These are phyloP conservation scores for Ceratocystiopsis minuta DNA, from an alignment of 2,329 filamentous ascomycete species.

Conservation along the genomic window DNA sequence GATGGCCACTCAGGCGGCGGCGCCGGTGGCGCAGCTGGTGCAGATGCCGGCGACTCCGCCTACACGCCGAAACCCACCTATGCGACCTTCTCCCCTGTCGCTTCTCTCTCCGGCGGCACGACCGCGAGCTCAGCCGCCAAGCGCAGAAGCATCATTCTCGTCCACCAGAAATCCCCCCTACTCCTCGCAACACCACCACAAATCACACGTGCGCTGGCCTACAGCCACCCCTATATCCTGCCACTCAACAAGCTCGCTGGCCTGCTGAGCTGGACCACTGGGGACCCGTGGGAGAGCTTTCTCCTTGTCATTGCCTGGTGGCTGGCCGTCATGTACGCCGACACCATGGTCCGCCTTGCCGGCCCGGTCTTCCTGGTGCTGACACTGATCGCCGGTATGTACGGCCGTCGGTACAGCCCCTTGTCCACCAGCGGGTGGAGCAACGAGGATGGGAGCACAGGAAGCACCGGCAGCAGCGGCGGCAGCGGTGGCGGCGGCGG, in stretches of 20 bases:
- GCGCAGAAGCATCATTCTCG: conserved; percentile 77
- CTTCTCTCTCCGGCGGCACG: conserved; percentile 45
- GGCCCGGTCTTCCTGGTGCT: conserved; percentile 71
- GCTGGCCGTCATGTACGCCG: conserved; percentile 72
- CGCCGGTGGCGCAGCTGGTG: conserved; percentile 4
- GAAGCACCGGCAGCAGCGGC: conserved; percentile 4
- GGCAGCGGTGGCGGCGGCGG: conserved; percentile 38
- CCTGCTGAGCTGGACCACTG: conserved; percentile 81
- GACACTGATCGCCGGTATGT: conserved; percentile 78
- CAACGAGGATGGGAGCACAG: conserved; percentile 25
- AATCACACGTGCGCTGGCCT: conserved; percentile 82
- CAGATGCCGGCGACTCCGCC: conserved; percentile 12
- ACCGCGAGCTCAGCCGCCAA: conserved; percentile 41
- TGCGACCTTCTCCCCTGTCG: conserved; percentile 77
- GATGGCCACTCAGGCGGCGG: conserved; percentile 9
- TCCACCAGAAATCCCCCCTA: conserved; percentile 90
- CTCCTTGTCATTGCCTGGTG: conserved; percentile 72
- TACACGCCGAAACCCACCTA: conserved; percentile 47
- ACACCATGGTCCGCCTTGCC: conserved; percentile 59
- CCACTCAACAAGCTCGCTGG: conserved; percentile 75
- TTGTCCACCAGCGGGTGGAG: conserved; percentile 68
- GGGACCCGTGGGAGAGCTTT: conserved; percentile 94
- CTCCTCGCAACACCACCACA: conserved; percentile 86
- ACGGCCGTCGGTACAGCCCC: conserved; percentile 73
- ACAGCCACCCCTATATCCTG: conserved; percentile 85